These are phyloP conservation scores for Leccinum subtestaceum DNA, from an alignment of 768 basidiomycete species.

Conservation along the genomic window DNA sequence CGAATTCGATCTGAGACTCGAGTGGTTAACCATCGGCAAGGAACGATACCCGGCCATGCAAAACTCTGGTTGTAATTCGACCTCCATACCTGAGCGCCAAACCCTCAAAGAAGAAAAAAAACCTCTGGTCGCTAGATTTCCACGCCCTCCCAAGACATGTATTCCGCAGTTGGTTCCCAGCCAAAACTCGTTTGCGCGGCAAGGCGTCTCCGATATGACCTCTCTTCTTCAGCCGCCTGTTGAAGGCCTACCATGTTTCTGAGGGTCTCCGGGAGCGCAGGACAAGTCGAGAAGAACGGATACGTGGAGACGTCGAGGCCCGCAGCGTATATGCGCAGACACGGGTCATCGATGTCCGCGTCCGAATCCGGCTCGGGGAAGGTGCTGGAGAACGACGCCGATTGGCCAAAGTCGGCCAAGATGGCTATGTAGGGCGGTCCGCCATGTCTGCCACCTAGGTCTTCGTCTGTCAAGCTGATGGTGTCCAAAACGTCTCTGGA, in stretches of 20 bases:
- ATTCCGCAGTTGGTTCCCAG: neutral
- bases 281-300: conserved; percentile 6
- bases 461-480: neutral
- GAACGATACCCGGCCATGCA: too few species aligned
- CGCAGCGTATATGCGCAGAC: neutral
- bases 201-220: neutral
- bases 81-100: too few species aligned
- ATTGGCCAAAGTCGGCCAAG: neutral
- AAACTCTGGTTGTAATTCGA: too few species aligned
- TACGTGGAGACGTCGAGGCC: neutral
- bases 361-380: neutral
- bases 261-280: neutral
- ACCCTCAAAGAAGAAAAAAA: too few species aligned
- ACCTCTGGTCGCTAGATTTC: neutral
- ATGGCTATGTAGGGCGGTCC: conserved; percentile 1
- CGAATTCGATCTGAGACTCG: too few species aligned
- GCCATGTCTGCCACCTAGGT: neutral
- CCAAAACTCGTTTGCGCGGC: conserved; percentile 4
- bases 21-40: too few species aligned
- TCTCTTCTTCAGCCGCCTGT: neutral
- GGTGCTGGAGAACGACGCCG: neutral
- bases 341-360: neutral
- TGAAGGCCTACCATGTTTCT: neutral
- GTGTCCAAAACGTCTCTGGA: neutral
- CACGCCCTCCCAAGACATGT: conserved; percentile 9